phyloP scores from a whole-genome alignment of 2,329 filamentous ascomycete genomes.

The Bretziella fagacearum region DNA sequence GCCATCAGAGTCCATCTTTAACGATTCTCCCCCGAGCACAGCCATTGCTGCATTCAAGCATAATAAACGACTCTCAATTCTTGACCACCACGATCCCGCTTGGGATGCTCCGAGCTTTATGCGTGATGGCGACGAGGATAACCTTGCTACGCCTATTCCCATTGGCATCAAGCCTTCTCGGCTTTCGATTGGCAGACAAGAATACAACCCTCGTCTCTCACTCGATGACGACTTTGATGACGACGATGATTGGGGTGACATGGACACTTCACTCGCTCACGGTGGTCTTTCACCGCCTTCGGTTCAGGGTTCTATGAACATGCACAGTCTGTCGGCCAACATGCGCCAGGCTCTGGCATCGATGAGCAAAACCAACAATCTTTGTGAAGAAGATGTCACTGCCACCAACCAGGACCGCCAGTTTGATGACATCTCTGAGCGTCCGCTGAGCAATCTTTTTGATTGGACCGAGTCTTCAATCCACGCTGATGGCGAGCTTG shows the following conservation, averaged over 20 bases:
- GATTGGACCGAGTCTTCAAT: conserved; percentile 57
- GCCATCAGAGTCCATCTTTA: conserved; percentile 63
- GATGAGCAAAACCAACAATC: conserved; percentile 31
- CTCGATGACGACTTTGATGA: conserved; percentile 47
- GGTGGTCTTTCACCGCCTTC: conserved; percentile 39
- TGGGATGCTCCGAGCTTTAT: conserved; percentile 15
- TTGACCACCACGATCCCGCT: conserved; percentile 11
- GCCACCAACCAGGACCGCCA: conserved; percentile 17
- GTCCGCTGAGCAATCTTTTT: conserved; percentile 52
- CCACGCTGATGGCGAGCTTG: conserved; percentile 43
- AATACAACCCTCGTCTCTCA: conserved; percentile 27
- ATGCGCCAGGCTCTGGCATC: conserved; percentile 36
- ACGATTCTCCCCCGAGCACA: conserved; percentile 53
- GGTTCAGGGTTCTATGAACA: conserved; percentile 33
- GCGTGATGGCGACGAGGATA: conserved; percentile 45
- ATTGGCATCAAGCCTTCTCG: conserved; percentile 10
- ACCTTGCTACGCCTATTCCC: conserved; percentile 29
- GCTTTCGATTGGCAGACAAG: conserved; percentile 4
- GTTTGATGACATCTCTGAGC: conserved; percentile 23
- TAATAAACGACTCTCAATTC: conserved; percentile 13
- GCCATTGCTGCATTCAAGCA: conserved; percentile 26
- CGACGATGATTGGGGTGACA: conserved; percentile 42
- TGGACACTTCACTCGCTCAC: conserved; percentile 35
- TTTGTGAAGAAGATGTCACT: background rate
- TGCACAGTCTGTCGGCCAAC: conserved; percentile 34